Percentiles rank a stretch among this genome's conserved stretches.
Conservation (phyloP, 2,329 filamentous ascomycete genomes). For the Cladosporium sp. region DNA sequence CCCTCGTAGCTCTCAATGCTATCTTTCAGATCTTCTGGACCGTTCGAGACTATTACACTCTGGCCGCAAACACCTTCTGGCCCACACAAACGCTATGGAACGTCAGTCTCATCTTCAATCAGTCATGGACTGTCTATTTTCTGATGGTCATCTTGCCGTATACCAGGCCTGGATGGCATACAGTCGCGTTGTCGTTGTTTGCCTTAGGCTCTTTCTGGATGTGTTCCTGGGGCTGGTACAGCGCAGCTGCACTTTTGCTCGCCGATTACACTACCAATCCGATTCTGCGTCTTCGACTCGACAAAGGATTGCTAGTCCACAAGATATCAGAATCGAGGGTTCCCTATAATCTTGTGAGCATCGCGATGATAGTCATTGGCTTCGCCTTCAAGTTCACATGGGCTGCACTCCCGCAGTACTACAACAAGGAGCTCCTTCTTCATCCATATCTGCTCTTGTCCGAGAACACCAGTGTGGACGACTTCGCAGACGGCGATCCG, state of each 20-base stretch:
- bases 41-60: conserved; percentile 34
- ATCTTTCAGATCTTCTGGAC: conserved; percentile 47
- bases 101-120: conserved; percentile 42
- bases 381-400: conserved; percentile 26
- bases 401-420: conserved; percentile 22
- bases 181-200: conserved; percentile 29
- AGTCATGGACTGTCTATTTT: conserved; percentile 48
- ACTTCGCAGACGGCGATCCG: conserved; percentile 19
- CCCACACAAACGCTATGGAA: conserved; percentile 46
- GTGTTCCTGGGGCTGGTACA: conserved; percentile 29
- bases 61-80: conserved; percentile 41
- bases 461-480: conserved; percentile 14
- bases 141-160: conserved; percentile 45
- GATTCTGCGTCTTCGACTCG: conserved; percentile 18
- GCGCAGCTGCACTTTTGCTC: conserved; percentile 24
- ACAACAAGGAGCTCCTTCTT: conserved; percentile 23
- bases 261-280: conserved; percentile 23
- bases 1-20: conserved; percentile 43
- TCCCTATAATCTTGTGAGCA: conserved; percentile 19
- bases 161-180: conserved; percentile 39
- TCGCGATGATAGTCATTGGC: conserved; percentile 15
- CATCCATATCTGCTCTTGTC: conserved; percentile 26
- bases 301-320: conserved; percentile 19
- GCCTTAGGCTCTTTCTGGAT: conserved; percentile 29
- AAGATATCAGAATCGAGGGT: conserved; percentile 17